Conservation (phyloP, 257 asterid species). For the Rauvolfia tetraphylla region DNA sequence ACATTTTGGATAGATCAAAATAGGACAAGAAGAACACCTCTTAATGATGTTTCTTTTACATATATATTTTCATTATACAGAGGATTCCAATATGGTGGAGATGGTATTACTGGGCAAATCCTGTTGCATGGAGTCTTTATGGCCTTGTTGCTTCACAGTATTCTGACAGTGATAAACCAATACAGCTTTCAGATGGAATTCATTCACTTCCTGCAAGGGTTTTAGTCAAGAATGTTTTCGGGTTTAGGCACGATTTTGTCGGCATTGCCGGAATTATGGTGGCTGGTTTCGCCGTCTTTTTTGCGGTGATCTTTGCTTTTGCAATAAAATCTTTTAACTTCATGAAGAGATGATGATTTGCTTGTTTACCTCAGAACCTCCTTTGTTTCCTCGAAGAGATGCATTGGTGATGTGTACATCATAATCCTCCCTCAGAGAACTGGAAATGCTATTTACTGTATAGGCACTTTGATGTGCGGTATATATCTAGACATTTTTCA, state of each 20-base stretch:
- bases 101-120: conserved; percentile 98
- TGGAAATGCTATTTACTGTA: conserved; percentile 14
- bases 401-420: neutral
- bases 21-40: neutral
- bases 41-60: neutral
- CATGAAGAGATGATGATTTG: conserved; percentile 71
- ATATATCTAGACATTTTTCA: conserved; percentile 1
- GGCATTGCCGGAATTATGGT: conserved; percentile 72
- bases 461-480: conserved; percentile 17
- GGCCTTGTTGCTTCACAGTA: conserved; percentile 87
- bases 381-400: conserved; percentile 6
- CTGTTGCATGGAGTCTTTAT: conserved; percentile 87
- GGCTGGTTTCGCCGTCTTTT: conserved; percentile 62
- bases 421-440: neutral
- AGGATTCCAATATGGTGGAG: conserved; percentile 95
- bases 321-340: conserved; percentile 82
- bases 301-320: conserved; percentile 72
- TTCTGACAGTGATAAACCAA: conserved; percentile 46
- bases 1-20: neutral
- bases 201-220: conserved; percentile 37
- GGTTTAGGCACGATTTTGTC: conserved; percentile 69
- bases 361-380: neutral
- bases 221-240: conserved; percentile 57
- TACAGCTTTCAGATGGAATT: conserved; percentile 64
- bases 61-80: conserved; percentile 27